Evolutionary conservation across 331 rosid genomes (phyloP).

Genomic region (Phaseolus coccineus): DNA sequence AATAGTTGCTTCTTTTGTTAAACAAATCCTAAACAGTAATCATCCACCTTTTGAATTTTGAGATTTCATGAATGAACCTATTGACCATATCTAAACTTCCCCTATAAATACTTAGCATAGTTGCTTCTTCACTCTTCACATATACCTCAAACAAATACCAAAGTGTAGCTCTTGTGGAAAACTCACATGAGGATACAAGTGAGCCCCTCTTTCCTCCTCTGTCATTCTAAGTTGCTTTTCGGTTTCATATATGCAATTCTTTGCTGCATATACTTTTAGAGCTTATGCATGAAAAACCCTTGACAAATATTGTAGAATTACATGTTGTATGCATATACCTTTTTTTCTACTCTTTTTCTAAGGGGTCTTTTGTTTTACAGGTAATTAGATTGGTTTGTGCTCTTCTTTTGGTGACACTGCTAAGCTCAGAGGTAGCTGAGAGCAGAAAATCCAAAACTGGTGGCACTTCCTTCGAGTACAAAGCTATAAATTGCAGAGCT

Average conservation of each 20-base stretch:
- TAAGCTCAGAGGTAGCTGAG: conserved; percentile 41
- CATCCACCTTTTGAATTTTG: conserved; percentile 21
- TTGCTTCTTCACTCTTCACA: conserved; percentile 37
- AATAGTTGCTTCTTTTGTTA: conserved; percentile 16
- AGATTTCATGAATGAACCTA: conserved; percentile 20
- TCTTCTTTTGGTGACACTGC: conserved; percentile 48
- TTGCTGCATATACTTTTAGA: background rate
- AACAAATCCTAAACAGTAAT: background rate
- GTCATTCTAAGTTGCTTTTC: conserved; percentile 4
- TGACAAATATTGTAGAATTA: background rate
- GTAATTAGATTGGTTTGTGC: conserved; percentile 37
- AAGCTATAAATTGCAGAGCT: conserved; percentile 68
- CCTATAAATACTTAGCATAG: conserved; percentile 48
- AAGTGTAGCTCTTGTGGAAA: conserved; percentile 49
- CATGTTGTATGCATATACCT: background rate
- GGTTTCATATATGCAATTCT: background rate
- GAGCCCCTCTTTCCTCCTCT: conserved; percentile 34
- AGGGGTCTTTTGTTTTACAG: conserved; percentile 40
- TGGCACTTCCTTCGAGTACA: conserved; percentile 55
- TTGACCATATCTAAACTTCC: conserved; percentile 20
- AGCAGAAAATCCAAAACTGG: conserved; percentile 39
- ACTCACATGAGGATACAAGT: conserved; percentile 41
- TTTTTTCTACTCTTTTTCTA: background rate
- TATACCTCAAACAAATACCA: conserved; percentile 41
- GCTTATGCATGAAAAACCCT: background rate